Evolutionary conservation across 805 yeast species (phyloP).

Genomic region (Schwanniomyces polymorphus): DNA sequence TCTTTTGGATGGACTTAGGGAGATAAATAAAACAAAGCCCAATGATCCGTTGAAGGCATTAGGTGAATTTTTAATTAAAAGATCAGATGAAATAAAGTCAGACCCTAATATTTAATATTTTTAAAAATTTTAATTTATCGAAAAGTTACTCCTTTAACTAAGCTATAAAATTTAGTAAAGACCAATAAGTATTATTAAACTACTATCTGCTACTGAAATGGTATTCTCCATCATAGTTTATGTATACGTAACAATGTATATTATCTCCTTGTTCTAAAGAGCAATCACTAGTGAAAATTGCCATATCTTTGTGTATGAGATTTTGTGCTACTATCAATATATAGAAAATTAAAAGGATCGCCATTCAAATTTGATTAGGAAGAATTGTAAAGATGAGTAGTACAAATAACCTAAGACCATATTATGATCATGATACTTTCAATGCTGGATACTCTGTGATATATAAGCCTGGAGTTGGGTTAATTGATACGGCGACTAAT

Average conservation of each 20-base stretch:
- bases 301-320: background rate
- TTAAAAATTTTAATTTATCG: no score
- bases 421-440: constrained; percentile 67
- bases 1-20: constrained; percentile 61
- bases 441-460: constrained; percentile 63
- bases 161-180: no score
- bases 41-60: constrained; percentile 52
- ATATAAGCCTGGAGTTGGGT: constrained; percentile 62
- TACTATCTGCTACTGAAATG: no score
- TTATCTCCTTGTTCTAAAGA: background rate
- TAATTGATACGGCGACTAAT: constrained; percentile 46
- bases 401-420: constrained; percentile 52
- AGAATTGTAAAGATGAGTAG: constrained; percentile 2
- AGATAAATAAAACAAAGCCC: constrained; percentile 52
- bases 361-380: background rate
- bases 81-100: constrained; percentile 8
- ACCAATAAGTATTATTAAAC: no score
- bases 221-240: no score
- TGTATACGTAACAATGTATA: background rate
- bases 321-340: background rate
- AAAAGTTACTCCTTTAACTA: no score
- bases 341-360: constrained; percentile 1
- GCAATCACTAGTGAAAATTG: background rate
- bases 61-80: constrained; percentile 52
- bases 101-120: background rate